Percentiles rank a stretch among this genome's conserved stretches.
Conservation (phyloP, 73 alveolate genomes). For the Paramecium sonneborni region DNA sequence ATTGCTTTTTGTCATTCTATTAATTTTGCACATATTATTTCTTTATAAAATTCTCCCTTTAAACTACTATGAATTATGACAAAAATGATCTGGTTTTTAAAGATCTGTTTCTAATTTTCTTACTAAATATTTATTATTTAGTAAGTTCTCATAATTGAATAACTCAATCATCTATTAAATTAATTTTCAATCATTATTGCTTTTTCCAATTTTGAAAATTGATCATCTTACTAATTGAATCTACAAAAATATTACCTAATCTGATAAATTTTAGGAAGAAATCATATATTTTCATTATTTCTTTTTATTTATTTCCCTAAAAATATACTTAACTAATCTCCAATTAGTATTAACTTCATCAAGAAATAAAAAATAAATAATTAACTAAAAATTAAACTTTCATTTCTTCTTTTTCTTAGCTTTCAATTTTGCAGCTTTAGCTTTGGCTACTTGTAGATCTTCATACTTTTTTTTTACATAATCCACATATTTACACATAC, state of each 20-base stretch:
- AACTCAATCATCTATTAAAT: background rate
- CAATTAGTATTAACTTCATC: background rate
- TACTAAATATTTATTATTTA: background rate
- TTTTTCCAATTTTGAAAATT: background rate
- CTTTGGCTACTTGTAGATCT: constrained; percentile 4
- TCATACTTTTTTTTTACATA: constrained; percentile 46
- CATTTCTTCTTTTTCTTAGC: constrained; percentile 54
- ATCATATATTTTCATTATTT: background rate
- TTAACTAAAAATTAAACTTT: background rate
- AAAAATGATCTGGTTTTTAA: background rate
- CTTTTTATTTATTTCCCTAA: background rate
- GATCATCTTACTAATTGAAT: background rate
- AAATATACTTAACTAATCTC: background rate
- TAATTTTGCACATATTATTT: background rate
- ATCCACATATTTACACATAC: constrained; percentile 37
- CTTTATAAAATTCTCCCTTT: constrained; percentile 17
- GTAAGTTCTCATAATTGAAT: background rate
- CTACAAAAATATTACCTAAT: background rate
- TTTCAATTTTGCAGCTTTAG: constrained; percentile 19
- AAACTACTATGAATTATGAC: background rate
- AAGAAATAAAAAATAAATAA: background rate
- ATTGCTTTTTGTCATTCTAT: background rate
- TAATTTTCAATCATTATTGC: background rate
- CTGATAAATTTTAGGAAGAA: background rate
- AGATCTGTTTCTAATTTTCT: constrained; percentile 9